Base-by-base conservation (phyloP, 202 grass and related monocot species). In the Carex sylvatica region DNA sequence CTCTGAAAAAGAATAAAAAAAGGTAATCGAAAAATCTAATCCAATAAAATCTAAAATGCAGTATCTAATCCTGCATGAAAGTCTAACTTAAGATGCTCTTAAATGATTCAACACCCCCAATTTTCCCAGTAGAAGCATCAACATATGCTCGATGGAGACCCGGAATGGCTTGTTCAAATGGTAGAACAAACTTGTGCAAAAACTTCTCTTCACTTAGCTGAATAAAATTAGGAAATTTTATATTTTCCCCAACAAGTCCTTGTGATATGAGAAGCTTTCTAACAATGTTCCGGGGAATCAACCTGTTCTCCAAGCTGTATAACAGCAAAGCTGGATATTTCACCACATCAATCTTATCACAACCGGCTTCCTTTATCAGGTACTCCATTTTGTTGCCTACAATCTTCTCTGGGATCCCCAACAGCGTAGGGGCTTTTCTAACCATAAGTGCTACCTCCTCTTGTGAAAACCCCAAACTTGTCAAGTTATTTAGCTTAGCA, bases 381-480 rank as follows among this genome's bases (percentile, higher is more conserved):
- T 86, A 93, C 5, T 86, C 47, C 4, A 88, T 2, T 30, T 33
- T 20, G 36, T 9, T 13, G 11, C 1, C 4, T 14, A 91, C 20
- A 18, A 15, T 69, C 11, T 56, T 31, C 14, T 52, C 26, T 3
- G 46, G 8, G 6, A 24, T 0, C 33, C 2, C 22, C 40, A 90
- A 18, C 22, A 88, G 2, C 13, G 0, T 44, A 2, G 91, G 87
- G 28, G 26, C 5, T 55, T 62, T 90, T 22, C 52, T 78, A 51
- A 92, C 18, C 4, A 78, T 71, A 33, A 51, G 9, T 3, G 4
- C 2, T 30, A 87, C 12, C 23, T 90, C 83, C 1, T 44, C 58
- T 19, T 87, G 24, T 1, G 85, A 84, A 79, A 83, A 81, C 5
- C 83, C 85, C 11, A 90, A 31, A 30, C 12, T 83, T 59, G 8